These are phyloP conservation scores for Microcyclospora tardicrescens DNA, from an alignment of 2,329 filamentous ascomycete genomes.

Conservation along the genomic window DNA sequence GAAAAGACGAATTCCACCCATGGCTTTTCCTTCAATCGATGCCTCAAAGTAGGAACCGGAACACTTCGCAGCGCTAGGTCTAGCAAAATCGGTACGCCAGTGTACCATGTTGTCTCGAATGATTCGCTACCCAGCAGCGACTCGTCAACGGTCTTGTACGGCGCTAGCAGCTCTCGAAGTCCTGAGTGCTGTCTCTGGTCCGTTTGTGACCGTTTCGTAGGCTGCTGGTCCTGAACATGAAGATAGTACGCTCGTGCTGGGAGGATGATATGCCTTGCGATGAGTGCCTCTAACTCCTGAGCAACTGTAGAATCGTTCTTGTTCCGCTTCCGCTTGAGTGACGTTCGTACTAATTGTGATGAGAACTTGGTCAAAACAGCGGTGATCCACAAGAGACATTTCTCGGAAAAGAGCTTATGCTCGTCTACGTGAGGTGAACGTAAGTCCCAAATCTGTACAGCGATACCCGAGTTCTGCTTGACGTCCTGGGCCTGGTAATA, in stretches of 20 bases:
- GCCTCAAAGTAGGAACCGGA: slow-evolving; percentile 27
- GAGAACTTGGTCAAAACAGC: slow-evolving; percentile 7
- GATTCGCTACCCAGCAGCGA: background rate
- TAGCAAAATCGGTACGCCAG: slow-evolving; percentile 19
- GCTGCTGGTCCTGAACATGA: slow-evolving; percentile 8
- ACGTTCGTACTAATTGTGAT: too few relatives aligned
- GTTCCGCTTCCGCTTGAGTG: slow-evolving; percentile 12
- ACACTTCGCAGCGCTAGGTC: slow-evolving; percentile 30
- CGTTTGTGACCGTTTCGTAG: background rate
- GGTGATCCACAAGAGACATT: slow-evolving; percentile 14
- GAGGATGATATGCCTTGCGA: slow-evolving; percentile 31
- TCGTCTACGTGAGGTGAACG: slow-evolving; percentile 12
- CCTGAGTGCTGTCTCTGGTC: too few relatives aligned
- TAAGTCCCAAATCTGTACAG: slow-evolving; percentile 15
- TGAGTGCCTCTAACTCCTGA: slow-evolving; percentile 9
- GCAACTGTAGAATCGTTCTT: background rate
- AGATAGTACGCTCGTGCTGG: slow-evolving; percentile 27
- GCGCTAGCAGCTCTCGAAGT: too few relatives aligned
- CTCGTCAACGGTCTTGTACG: background rate
- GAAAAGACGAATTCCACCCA: slow-evolving; percentile 33
- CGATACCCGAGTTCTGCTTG: background rate
- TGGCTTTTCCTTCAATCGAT: slow-evolving; percentile 27
- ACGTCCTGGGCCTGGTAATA: background rate
- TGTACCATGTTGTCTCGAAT: background rate
- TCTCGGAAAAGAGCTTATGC: slow-evolving; percentile 14